Evolutionary conservation across 164 flowering plant species (phyloP).

Genomic region (Berberis vulgaris): DNA sequence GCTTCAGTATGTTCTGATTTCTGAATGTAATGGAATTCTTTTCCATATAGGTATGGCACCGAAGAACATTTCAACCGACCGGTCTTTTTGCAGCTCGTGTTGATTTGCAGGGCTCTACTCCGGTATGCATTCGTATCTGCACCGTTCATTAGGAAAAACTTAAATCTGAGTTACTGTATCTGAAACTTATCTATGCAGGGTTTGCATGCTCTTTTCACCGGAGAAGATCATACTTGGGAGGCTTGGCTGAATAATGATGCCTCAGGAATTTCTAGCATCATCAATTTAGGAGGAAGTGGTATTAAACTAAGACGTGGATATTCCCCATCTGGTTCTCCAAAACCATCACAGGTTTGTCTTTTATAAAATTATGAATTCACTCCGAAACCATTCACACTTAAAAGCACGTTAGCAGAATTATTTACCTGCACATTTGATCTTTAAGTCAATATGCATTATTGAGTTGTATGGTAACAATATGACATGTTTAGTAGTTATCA

Average conservation of each 20-base stretch:
- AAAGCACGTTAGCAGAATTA: too few species aligned
- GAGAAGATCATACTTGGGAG: constrained; percentile 99
- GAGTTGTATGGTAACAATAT: too few species aligned
- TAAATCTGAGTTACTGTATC: too few species aligned
- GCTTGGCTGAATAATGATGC: constrained; percentile 79
- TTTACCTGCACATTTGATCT: too few species aligned
- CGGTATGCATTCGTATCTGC: constrained; percentile 32
- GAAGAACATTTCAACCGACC: constrained; percentile 91
- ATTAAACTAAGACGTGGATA: constrained; percentile 87
- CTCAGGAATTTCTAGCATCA: constrained; percentile 56
- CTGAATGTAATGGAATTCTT: not conserved
- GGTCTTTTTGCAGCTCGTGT: constrained; percentile 97
- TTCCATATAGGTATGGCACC: constrained; percentile 72
- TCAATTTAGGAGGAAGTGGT: constrained; percentile 57
- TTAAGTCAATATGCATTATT: too few species aligned
- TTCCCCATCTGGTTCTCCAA: constrained; percentile 56
- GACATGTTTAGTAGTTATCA: too few species aligned
- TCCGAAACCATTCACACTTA: not conserved
- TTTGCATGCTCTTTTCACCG: constrained; percentile 92
- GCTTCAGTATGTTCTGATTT: too few species aligned
- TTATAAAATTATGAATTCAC: not conserved
- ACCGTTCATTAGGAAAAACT: not conserved
- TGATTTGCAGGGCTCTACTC: constrained; percentile 82
- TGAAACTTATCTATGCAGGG: constrained; percentile 44
- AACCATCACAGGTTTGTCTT: constrained; percentile 71